These are phyloP conservation scores for Chrysosporium queenslandicum DNA, from an alignment of 2,329 filamentous ascomycete species.

Conservation along the genomic window DNA sequence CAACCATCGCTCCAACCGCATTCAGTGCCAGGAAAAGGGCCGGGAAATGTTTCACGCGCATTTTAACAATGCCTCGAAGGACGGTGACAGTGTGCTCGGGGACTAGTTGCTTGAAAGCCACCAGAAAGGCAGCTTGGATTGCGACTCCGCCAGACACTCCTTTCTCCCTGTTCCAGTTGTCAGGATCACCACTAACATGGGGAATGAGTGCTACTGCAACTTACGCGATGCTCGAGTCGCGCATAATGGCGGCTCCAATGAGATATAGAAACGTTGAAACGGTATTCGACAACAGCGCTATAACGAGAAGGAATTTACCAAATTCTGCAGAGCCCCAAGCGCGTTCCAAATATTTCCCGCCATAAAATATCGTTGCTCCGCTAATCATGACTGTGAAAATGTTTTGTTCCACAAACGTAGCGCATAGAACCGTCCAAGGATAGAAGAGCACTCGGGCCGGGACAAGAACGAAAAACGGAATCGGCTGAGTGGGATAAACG, in stretches of 20 bases:
- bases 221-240: slow-evolving; percentile 32
- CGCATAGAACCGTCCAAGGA: slow-evolving; percentile 83
- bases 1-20: slow-evolving; percentile 52
- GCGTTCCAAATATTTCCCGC: slow-evolving; percentile 86
- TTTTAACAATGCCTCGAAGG: slow-evolving; percentile 75
- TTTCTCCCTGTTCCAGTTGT: slow-evolving; percentile 49
- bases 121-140: slow-evolving; percentile 84
- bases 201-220: slow-evolving; percentile 13
- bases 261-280: slow-evolving; percentile 64
- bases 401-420: slow-evolving; percentile 86
- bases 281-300: slow-evolving; percentile 69
- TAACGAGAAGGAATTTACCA: slow-evolving; percentile 74
- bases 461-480: slow-evolving; percentile 80
- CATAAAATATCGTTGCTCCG: slow-evolving; percentile 72
- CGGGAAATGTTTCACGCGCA: slow-evolving; percentile 74
- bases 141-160: slow-evolving; percentile 82
- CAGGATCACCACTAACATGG: not conserved
- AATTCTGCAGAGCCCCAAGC: slow-evolving; percentile 91
- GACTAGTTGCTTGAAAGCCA: slow-evolving; percentile 94
- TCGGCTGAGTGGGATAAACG: slow-evolving; percentile 32
- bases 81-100: slow-evolving; percentile 94
- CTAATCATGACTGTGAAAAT: slow-evolving; percentile 74
- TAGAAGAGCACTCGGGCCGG: slow-evolving; percentile 75
- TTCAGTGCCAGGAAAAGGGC: slow-evolving; percentile 66
- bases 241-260: slow-evolving; percentile 57